Evolutionary conservation across 768 basidiomycete genomes (phyloP).

Genomic region (Leucocoprinus sp.): DNA sequence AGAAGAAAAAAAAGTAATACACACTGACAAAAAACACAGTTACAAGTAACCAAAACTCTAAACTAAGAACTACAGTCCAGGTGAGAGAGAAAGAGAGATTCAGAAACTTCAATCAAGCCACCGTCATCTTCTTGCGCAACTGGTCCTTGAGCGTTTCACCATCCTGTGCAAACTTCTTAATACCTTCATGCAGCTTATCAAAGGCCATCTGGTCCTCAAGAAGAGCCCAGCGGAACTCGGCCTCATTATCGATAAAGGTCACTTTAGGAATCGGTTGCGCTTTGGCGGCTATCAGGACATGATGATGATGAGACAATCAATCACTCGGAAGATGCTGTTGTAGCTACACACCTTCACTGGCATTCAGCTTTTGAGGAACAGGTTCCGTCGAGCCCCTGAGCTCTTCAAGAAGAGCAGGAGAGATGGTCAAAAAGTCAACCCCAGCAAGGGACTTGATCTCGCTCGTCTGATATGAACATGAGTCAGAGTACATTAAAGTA

Average conservation of each 20-base stretch:
- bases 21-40: no score
- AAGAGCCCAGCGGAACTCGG: constrained; percentile 92
- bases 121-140: constrained; percentile 68
- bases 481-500: no score
- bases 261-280: constrained; percentile 70
- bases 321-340: constrained; percentile 3
- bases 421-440: constrained; percentile 95
- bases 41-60: no score
- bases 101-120: no score
- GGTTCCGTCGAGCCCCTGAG: constrained; percentile 71
- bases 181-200: constrained; percentile 97
- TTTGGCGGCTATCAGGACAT: constrained; percentile 34
- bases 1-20: no score
- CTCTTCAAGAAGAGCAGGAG: constrained; percentile 85
- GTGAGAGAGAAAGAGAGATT: no score
- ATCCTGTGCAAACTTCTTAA: constrained; percentile 97
- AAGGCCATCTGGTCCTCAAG: constrained; percentile 96
- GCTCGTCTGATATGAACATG: constrained; percentile 51
- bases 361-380: constrained; percentile 82
- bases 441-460: constrained; percentile 96
- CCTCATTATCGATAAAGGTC: constrained; percentile 82
- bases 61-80: no score
- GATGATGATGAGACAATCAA: constrained; percentile 9
- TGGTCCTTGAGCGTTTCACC: constrained; percentile 81
- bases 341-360: constrained; percentile 44